Conservation (phyloP, 1,139 yeast species). For the Magnusiomyces clavatus region DNA sequence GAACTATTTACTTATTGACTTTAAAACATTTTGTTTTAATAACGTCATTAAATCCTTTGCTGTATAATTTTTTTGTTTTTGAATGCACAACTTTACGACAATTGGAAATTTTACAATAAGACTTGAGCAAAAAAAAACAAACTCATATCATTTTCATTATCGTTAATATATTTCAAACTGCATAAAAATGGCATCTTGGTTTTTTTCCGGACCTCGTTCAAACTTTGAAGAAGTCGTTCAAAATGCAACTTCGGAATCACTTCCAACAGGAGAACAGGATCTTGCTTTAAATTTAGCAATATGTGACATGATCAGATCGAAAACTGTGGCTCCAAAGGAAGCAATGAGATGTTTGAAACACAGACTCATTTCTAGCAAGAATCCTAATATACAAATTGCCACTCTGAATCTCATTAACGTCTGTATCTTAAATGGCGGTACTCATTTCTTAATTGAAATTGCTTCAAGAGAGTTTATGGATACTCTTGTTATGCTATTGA, state of each 20-base stretch:
- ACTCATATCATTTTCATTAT: too few relatives aligned
- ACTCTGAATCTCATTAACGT: slow-evolving; percentile 73
- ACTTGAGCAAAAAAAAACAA: too few relatives aligned
- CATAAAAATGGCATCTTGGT: slow-evolving; percentile 43
- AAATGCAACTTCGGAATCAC: slow-evolving; percentile 78
- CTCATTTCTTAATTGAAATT: slow-evolving; percentile 70
- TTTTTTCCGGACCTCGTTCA: slow-evolving; percentile 38
- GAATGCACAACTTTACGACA: too few relatives aligned
- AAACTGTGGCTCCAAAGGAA: slow-evolving; percentile 71
- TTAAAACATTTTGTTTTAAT: too few relatives aligned
- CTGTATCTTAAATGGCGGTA: slow-evolving; percentile 90
- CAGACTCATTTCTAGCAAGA: slow-evolving; percentile 48
- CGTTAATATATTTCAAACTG: background rate
- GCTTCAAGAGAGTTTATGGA: slow-evolving; percentile 85
- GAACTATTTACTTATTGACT: too few relatives aligned
- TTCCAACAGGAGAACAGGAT: slow-evolving; percentile 90
- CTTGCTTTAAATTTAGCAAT: slow-evolving; percentile 73
- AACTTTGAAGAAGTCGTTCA: slow-evolving; percentile 58
- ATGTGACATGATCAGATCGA: slow-evolving; percentile 80
- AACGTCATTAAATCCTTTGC: too few relatives aligned
- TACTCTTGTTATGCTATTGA: slow-evolving; percentile 35
- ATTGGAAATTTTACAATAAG: too few relatives aligned
- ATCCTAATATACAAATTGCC: slow-evolving; percentile 71
- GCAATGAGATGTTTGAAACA: slow-evolving; percentile 80
- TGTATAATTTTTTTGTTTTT: too few relatives aligned